Base-by-base conservation (phyloP, 2,329 filamentous ascomycete genomes). In the Lasiodiplodia citricola region DNA sequence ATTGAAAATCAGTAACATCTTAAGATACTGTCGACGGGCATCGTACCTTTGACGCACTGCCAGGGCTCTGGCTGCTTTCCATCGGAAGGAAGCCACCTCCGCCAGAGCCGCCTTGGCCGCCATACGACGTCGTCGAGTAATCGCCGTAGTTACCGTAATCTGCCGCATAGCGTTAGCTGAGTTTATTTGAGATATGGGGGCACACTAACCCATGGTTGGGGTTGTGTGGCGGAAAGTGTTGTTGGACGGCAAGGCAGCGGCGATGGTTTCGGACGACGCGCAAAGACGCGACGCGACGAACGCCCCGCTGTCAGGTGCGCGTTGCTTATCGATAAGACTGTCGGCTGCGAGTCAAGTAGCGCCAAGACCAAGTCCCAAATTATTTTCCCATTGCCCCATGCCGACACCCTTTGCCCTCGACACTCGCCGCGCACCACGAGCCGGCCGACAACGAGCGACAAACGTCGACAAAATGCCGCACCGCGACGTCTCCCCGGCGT, bases 401-500 rank as follows among this genome's bases (percentile, higher is more conserved):
- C 56, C 55, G 56, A 28, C 21, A 41, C 47, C 47, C 28, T 68
- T 55, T 54, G 21, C 56, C 18, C 56, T 60, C 56, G n/a, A 62
- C 44, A 54, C 31, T 25, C 21, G 66, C 66, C 66, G 56, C 56
- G 66, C 66, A 68, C 7, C 55, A 44, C 37, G 14, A 68, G 66
- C 66, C 66, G 66, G 66, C 56, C 21, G 18, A 51, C 66, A 54
- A 68, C 44, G 14, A 23, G 18, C 44, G n/a, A 31, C 41, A 44
- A 38, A 23, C 31, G 31, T 44, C 66, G 31, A 62, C 41, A 68
- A 35, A 16, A 97, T 96, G 93, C 86, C 87, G 81, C 85, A 85
- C 78, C 90, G 92, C 76, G 89, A 88, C 76, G 86, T 87, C 68
- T 98, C 96, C 54, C 96, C 95, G 70, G 89, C 93, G 60, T 85